Evolutionary conservation across 2,329 filamentous ascomycete species (phyloP).

Genomic region (Calonectria leucothoes): DNA sequence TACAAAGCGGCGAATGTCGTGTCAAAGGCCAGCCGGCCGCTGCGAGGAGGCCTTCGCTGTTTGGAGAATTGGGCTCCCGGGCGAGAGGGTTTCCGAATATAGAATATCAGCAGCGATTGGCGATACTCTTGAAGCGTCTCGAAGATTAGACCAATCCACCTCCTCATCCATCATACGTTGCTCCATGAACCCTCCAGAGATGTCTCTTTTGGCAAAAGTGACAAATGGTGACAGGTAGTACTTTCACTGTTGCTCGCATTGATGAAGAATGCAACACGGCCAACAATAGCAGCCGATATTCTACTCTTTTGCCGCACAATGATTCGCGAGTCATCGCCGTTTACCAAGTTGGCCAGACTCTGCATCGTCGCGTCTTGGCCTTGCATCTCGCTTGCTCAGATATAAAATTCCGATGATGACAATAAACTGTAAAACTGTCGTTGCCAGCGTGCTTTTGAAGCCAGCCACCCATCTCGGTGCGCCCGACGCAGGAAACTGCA

Average conservation of each 20-base stretch:
- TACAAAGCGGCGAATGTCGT: background rate
- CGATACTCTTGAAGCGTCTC: background rate
- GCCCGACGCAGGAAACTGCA: conserved; percentile 50
- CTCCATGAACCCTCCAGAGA: background rate
- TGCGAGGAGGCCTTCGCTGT: background rate
- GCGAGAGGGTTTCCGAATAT: background rate
- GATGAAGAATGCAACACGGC: background rate
- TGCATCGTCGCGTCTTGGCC: conserved; percentile 2
- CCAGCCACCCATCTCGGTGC: conserved; percentile 48
- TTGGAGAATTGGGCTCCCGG: background rate
- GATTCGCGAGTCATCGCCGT: background rate
- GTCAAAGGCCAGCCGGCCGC: background rate
- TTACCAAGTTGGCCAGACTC: background rate
- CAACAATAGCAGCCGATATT: background rate
- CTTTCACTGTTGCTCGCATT: no score
- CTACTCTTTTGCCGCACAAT: background rate
- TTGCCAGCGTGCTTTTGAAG: conserved; percentile 46
- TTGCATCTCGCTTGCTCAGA: conserved; percentile 39
- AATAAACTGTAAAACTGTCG: conserved; percentile 47
- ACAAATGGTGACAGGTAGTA: no score
- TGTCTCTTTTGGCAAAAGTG: no score
- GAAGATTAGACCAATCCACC: background rate
- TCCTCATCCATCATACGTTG: background rate
- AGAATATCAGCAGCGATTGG: background rate
- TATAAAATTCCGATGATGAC: conserved; percentile 38